A percentile compares a stretch with the other conserved stretches of the same genome.
phyloP scores from a whole-genome alignment of 768 basidiomycete species.

The Mycena rosella region DNA sequence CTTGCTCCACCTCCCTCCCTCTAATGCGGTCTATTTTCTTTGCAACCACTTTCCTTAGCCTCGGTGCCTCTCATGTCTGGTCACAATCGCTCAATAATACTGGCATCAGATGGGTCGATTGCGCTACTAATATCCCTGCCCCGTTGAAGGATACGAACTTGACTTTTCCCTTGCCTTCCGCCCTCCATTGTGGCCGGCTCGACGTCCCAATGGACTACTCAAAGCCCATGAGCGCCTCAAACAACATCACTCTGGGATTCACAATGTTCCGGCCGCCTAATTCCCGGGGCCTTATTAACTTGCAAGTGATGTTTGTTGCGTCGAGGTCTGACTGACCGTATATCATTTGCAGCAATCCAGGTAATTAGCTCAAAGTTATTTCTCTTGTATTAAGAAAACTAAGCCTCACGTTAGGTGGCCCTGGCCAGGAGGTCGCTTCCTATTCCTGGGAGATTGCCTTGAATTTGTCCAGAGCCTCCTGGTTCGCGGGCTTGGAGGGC shows the following conservation, averaged over 20 bases:
- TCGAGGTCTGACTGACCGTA: neutral
- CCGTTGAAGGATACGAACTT: constrained; percentile 22
- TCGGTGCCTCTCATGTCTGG: constrained; percentile 4
- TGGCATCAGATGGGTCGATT: constrained; percentile 26
- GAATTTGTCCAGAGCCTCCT: constrained; percentile 3
- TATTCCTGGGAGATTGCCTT: constrained; percentile 25
- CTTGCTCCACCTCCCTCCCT: too few relatives aligned
- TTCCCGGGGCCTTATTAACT: constrained; percentile 26
- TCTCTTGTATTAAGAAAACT: neutral
- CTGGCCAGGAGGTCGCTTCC: constrained; percentile 23
- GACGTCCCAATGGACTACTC: constrained; percentile 29
- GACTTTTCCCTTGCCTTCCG: constrained; percentile 8
- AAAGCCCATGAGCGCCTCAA: constrained; percentile 15
- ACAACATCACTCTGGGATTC: constrained; percentile 28
- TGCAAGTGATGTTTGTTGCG: constrained; percentile 12
- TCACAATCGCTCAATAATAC: neutral
- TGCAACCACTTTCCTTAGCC: constrained; percentile 1
- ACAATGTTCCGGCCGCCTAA: constrained; percentile 28
- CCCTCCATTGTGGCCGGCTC: constrained; percentile 20
- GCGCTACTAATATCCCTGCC: constrained; percentile 42
- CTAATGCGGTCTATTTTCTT: constrained; percentile 14
- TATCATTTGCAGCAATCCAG: constrained; percentile 11
- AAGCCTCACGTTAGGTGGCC: constrained; percentile 19
- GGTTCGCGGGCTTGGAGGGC: constrained; percentile 17
- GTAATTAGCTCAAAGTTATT: constrained; percentile 14